Evolutionary conservation across 371 early-diverging fungal species (phyloP), one percentile per base, ranked within the genome.

Genomic region (Dentiscutata heterogama): DNA sequence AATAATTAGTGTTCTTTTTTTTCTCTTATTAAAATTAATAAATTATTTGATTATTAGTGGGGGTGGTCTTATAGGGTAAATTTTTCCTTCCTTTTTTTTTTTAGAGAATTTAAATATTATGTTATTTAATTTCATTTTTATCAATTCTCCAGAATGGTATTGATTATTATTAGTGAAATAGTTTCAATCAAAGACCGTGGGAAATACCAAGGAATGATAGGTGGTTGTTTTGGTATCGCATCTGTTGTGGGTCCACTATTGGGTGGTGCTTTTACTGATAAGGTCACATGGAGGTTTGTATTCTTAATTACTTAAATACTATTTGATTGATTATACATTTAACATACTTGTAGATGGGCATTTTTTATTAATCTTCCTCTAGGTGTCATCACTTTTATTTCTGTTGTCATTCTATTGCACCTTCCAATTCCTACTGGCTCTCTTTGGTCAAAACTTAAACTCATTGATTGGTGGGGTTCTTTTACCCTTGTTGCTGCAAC

Each of bases 301-400:
- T 11, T 50, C 14, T 13, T 50, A 13, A 13, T 13, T 0, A 50
- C 2, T 50, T 50, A 50, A 13, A 13, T 50, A 3, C 11, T 50
- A 13, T 13, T 50, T 13, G 13, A 50, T 50, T 50, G 13, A 50
- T 11, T 50, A 11, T 50, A 50, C 2, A 50, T 13, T 50, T 50
- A 50, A 50, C 13, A 50, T 50, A 86, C 87, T 20, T 74, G 27
- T 86, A 90, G 92, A 61, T 94, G 94, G 89, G 90, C 91, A n/a
- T 95, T 95, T 85, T 94, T 92, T 86, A 91, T 95, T 83, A 95
- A 95, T 84, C 80, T 95, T 25, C 95, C 95, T 1, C 63, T 94
- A n/a, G 88, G 92, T 20, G 90, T 85, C 5, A 80, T 94, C 31
- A 83, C 93, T 0, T 82, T 92, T 51, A 51, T 87, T 3, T 85